Conservation (phyloP, 164 flowering plant species). For the Vitis rotundifolia region DNA sequence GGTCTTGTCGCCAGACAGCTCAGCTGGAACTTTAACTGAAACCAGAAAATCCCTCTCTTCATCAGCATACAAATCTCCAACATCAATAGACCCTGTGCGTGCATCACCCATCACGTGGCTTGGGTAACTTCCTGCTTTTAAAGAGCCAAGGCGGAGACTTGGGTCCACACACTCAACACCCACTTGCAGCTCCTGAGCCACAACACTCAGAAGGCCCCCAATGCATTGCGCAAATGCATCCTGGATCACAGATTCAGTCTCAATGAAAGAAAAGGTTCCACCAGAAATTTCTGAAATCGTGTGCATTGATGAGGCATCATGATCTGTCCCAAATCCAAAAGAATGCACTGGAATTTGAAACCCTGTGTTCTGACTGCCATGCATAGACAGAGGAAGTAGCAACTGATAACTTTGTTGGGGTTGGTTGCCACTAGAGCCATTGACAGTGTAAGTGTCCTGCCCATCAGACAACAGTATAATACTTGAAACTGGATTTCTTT, state of each 20-base stretch:
- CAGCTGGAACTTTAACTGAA: conserved; percentile 43
- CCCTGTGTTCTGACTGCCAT: conserved; percentile 25
- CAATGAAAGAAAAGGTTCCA: conserved; percentile 73
- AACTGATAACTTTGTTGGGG: conserved; percentile 38
- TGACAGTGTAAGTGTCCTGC: conserved; percentile 57
- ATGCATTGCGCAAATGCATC: conserved; percentile 79
- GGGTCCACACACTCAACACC: conserved; percentile 40
- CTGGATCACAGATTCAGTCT: conserved; percentile 61
- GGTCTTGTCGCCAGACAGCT: conserved; percentile 27
- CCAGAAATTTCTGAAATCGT: conserved; percentile 65
- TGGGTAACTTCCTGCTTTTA: conserved; percentile 57
- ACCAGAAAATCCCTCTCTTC: conserved; percentile 67
- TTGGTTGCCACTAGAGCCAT: conserved; percentile 21
- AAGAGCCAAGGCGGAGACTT: conserved; percentile 29
- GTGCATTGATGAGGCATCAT: conserved; percentile 70
- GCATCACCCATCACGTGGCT: conserved; percentile 32
- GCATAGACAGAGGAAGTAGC: conserved; percentile 52
- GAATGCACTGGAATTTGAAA: conserved; percentile 63
- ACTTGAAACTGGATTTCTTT: conserved; percentile 57
- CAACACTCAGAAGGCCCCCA: conserved; percentile 67
- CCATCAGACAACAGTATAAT: conserved; percentile 66
- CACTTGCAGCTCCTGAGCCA: conserved; percentile 51
- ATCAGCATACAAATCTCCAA: conserved; percentile 69
- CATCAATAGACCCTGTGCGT: conserved; percentile 35
- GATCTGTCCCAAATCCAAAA: conserved; percentile 70